phyloP scores from a whole-genome alignment of 75 land plant genomes.

The Isoetes taiwanensis region DNA sequence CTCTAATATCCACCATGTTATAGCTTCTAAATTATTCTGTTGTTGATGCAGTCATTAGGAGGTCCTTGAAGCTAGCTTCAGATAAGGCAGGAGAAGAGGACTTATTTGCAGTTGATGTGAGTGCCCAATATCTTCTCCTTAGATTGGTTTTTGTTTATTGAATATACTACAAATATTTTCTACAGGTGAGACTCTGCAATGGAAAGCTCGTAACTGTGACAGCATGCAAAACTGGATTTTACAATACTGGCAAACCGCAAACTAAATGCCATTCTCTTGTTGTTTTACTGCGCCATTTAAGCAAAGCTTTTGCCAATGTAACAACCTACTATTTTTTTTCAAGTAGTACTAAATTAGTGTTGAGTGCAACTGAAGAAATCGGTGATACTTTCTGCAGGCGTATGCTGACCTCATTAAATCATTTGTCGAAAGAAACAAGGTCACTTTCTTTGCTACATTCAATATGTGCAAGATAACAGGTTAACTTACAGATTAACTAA shows the following conservation, averaged over 20 bases:
- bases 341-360: too few species aligned
- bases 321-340: constrained; percentile 4
- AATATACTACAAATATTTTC: not conserved
- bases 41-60: constrained; percentile 64
- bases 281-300: constrained; percentile 49
- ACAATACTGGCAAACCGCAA: constrained; percentile 46
- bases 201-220: constrained; percentile 59
- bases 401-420: constrained; percentile 78
- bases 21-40: too few species aligned
- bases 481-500: not conserved
- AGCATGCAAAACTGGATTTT: constrained; percentile 56
- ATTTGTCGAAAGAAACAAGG: constrained; percentile 79
- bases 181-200: constrained; percentile 78
- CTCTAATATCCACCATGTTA: too few species aligned
- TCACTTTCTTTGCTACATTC: constrained; percentile 3
- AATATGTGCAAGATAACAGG: not conserved
- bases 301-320: constrained; percentile 74
- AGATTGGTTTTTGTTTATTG: not conserved
- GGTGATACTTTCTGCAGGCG: constrained; percentile 39
- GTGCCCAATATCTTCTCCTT: not conserved
- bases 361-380: too few species aligned
- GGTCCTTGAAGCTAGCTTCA: constrained; percentile 17
- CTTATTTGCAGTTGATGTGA: constrained; percentile 69
- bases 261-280: constrained; percentile 46
- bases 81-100: constrained; percentile 32